Evolutionary conservation across 73 alveolate genomes (phyloP).

Genomic region (Paramecium caudatum): DNA sequence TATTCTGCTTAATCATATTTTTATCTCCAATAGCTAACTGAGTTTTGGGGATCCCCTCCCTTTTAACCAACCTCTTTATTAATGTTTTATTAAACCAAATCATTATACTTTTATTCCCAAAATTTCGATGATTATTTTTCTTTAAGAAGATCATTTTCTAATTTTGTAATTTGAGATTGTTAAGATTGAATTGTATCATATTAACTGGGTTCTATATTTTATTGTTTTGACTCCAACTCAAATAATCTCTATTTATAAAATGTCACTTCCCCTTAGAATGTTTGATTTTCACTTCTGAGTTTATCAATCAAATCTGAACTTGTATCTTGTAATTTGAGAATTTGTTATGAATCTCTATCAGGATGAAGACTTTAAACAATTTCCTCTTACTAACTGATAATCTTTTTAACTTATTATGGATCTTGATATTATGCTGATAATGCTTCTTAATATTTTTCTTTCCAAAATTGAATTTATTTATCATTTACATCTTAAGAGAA

Average conservation of each 20-base stretch:
- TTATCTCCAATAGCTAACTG: constrained; percentile 69
- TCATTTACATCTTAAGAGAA: background rate
- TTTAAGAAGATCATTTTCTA: background rate
- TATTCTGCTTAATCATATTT: constrained; percentile 55
- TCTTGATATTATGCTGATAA: background rate
- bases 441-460: constrained; percentile 22
- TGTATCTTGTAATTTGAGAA: background rate
- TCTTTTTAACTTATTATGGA: constrained; percentile 13
- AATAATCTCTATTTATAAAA: constrained; percentile 20
- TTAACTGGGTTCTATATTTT: constrained; percentile 35
- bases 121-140: background rate
- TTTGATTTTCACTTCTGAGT: constrained; percentile 35
- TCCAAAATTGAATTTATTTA: constrained; percentile 33
- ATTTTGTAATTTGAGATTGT: background rate
- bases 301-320: constrained; percentile 8
- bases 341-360: background rate
- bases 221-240: background rate
- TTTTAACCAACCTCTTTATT: constrained; percentile 9
- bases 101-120: constrained; percentile 56
- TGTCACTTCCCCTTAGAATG: constrained; percentile 27
- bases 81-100: constrained; percentile 18
- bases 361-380: background rate
- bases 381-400: background rate
- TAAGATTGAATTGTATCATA: constrained; percentile 38
- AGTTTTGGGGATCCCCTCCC: constrained; percentile 11